These are phyloP conservation scores for Ramalina peruviana DNA, from an alignment of 495 filamentous ascomycete species.

Conservation along the genomic window DNA sequence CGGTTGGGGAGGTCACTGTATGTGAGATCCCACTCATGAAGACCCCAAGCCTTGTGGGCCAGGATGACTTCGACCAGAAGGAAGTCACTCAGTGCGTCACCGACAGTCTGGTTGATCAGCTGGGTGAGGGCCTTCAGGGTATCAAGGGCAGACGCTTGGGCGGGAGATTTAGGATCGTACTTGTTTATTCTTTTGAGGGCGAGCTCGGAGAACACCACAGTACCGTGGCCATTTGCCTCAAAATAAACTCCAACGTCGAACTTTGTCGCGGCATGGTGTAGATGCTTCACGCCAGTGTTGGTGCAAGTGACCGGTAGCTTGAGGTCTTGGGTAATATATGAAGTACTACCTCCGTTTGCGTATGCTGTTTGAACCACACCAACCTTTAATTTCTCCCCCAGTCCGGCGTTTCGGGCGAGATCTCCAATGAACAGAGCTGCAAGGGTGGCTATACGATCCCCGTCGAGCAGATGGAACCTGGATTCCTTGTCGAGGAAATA, in stretches of 20 bases:
- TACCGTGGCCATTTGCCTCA: constrained; percentile 96
- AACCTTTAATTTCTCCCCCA: constrained; percentile 66
- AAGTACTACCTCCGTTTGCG: constrained; percentile 90
- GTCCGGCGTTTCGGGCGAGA: constrained; percentile 63
- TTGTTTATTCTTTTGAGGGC: constrained; percentile 63
- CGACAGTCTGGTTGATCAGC: constrained; percentile 94
- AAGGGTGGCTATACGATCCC: constrained; percentile 91
- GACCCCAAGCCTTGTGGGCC: constrained; percentile 84
- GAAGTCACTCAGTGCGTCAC: constrained; percentile 89
- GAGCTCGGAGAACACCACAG: constrained; percentile 78
- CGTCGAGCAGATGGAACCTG: constrained; percentile 81
- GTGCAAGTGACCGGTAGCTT: constrained; percentile 87
- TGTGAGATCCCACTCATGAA: constrained; percentile 81
- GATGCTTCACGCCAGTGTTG: constrained; percentile 88
- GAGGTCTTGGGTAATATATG: constrained; percentile 76
- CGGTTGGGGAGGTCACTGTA: constrained; percentile 94
- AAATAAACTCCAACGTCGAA: constrained; percentile 97
- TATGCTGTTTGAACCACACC: constrained; percentile 96
- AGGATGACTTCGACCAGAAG: constrained; percentile 93
- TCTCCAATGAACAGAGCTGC: constrained; percentile 89
- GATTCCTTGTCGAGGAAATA: constrained; percentile 77
- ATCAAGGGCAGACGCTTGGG: constrained; percentile 71
- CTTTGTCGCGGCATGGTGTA: constrained; percentile 83
- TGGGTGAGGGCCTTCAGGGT: constrained; percentile 68
- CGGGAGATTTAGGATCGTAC: constrained; percentile 76